Evolutionary conservation across 768 basidiomycete genomes (phyloP), one percentile per base, ranked within the genome.

Genomic region (Crepidotus variabilis): DNA sequence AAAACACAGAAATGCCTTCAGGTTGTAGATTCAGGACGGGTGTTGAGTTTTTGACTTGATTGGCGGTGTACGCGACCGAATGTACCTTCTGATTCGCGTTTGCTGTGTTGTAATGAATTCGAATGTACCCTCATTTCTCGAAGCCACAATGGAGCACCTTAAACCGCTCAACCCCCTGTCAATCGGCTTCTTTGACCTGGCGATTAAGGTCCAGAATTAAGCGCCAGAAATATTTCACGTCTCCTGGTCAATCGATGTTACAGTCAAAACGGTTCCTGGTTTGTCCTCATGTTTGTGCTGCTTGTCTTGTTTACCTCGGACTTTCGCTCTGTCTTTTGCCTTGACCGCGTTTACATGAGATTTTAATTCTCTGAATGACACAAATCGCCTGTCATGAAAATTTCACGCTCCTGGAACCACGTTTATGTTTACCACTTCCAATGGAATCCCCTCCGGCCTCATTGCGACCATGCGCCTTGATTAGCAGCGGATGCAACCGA

Each of bases 371-470:
- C n/a, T n/a, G n/a, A n/a, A 43, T 43, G 39, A 43, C 39, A 43
- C 18, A 43, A 43, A 43, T 43, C 39, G 13, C 14, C 35, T 52
- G 49, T 50, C 51, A 55, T 48, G 32, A 10, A 45, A 45, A 32
- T 32, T 32, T 39, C 13, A 14, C 24, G 21, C 14, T 28, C 46
- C 23, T 21, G 23, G 18, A 55, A 20, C 59, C 67, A 43, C 39
- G 39, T 43, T 43, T 43, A 43, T 43, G 39, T 43, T 14, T 43
- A 43, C 18, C 39, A 20, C 39, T 43, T 43, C 39, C 39, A 43
- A 43, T 43, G 39, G 39, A 43, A 43, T 43, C 14, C 13, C 8
- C 62, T 57, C 57, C 59, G 57, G 56, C 55, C 48, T 23, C 51
- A 54, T 55, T 56, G 49, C 49, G 51, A 11, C 39, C 39, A 43